Evolutionary conservation across 345 rosid genomes (phyloP).

Genomic region (Passiflora organensis): DNA sequence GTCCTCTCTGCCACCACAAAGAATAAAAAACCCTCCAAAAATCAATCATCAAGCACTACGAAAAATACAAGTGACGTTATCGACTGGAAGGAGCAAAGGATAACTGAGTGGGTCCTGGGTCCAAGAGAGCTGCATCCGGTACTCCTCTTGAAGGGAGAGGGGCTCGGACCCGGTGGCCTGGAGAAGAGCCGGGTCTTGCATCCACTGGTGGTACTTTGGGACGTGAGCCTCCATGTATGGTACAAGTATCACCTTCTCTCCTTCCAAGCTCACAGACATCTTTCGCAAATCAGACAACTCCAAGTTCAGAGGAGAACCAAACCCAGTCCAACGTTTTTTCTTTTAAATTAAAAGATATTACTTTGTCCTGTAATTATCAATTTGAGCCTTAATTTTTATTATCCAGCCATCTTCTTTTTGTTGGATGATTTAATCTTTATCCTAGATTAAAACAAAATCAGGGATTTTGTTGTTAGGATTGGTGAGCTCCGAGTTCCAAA

Average conservation of each 20-base stretch:
- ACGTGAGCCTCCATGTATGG: conserved; percentile 83
- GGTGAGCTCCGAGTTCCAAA: no score
- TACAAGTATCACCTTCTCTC: conserved; percentile 66
- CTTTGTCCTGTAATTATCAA: no score
- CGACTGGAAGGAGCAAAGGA: not conserved
- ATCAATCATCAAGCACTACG: not conserved
- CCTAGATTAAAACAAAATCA: no score
- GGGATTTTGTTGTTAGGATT: no score
- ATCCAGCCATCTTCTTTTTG: no score
- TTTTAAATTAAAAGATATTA: no score
- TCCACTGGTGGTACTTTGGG: conserved; percentile 78
- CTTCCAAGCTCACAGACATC: conserved; percentile 64
- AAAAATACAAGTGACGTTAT: conserved; percentile 1
- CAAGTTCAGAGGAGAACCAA: no score
- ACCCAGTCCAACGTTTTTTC: no score
- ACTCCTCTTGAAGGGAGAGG: conserved; percentile 75
- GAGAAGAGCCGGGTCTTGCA: conserved; percentile 82
- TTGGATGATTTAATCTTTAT: no score
- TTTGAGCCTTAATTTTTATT: no score
- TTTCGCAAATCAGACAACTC: not conserved
- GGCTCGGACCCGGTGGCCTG: conserved; percentile 88
- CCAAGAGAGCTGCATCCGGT: conserved; percentile 83
- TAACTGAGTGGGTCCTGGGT: conserved; percentile 80
- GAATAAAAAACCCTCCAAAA: not conserved
- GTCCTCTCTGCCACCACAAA: conserved; percentile 59